A percentile compares a stretch with the other conserved stretches of the same genome.
Conservation (phyloP, 2,329 filamentous ascomycete genomes). For the Nigrograna mackinnonii region DNA sequence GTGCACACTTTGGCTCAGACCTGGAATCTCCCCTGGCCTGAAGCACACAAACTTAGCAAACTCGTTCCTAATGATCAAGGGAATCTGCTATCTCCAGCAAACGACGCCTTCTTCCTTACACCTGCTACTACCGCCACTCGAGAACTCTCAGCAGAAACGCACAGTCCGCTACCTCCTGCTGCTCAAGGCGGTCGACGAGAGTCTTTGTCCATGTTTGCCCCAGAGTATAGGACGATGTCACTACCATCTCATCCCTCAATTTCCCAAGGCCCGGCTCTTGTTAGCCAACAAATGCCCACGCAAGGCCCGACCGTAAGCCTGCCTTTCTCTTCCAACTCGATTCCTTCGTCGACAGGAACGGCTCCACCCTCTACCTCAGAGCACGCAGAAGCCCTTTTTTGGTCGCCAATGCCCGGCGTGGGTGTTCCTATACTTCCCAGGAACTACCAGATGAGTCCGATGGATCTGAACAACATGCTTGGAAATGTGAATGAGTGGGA, state of each 20-base stretch:
- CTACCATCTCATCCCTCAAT: too few relatives aligned
- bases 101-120: conserved; percentile 22
- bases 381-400: conserved; percentile 22
- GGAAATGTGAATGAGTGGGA: conserved; percentile 31
- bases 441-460: conserved; percentile 30
- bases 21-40: conserved; percentile 49
- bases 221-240: too few relatives aligned
- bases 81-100: conserved; percentile 21
- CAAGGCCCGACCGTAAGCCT: too few relatives aligned
- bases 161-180: too few relatives aligned
- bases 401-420: conserved; percentile 46
- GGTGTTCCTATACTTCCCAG: conserved; percentile 39
- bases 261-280: too few relatives aligned
- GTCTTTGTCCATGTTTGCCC: conserved; percentile 37
- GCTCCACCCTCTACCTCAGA: not conserved
- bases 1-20: conserved; percentile 45
- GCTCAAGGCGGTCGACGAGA: too few relatives aligned
- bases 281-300: too few relatives aligned
- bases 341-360: not conserved
- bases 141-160: too few relatives aligned
- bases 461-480: conserved; percentile 40
- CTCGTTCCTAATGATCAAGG: conserved; percentile 23
- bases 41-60: conserved; percentile 31
- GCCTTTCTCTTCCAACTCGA: conserved; percentile 5
- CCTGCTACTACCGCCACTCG: too few relatives aligned